A percentile compares a stretch with the other conserved stretches of the same genome.
phyloP scores from a whole-genome alignment of 129 eudicot genomes.

The Rutidosis leptorrhynchoides region DNA sequence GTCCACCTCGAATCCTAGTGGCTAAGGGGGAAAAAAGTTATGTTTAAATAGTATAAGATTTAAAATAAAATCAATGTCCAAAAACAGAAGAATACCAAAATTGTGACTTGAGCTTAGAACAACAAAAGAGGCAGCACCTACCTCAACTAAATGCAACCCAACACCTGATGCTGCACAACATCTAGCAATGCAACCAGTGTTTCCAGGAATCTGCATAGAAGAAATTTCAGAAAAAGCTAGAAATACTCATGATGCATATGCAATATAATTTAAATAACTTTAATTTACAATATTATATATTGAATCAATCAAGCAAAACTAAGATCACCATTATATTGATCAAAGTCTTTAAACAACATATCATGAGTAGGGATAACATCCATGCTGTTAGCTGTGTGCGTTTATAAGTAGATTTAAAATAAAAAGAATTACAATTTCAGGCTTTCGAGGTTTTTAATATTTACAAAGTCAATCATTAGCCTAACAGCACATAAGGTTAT shows the following conservation, averaged over 20 bases:
- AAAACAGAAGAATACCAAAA: not conserved
- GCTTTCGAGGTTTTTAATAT: no score
- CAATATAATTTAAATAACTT: not conserved
- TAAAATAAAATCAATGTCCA: not conserved
- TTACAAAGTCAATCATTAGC: no score
- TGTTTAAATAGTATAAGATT: not conserved
- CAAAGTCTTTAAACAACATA: not conserved
- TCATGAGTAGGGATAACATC: not conserved
- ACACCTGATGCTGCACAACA: slow-evolving; percentile 96
- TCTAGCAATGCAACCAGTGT: slow-evolving; percentile 91
- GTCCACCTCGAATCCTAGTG: slow-evolving; percentile 81
- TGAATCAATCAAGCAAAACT: no score
- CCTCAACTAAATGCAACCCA: slow-evolving; percentile 89
- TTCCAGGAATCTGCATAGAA: slow-evolving; percentile 85
- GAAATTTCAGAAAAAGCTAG: not conserved
- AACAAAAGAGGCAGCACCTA: slow-evolving; percentile 7
- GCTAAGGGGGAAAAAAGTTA: slow-evolving; percentile 50
- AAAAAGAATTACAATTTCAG: no score
- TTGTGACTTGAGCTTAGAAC: not conserved
- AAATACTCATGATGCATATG: not conserved
- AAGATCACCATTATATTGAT: not conserved
- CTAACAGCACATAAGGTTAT: no score
- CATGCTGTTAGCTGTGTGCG: no score
- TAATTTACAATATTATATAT: no score
- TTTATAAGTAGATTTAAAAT: slow-evolving; percentile 5